A percentile compares a stretch with the other conserved stretches of the same genome.
Evolutionary conservation across 306 rosid genomes (phyloP).

Genomic region (Nissolia schottii): DNA sequence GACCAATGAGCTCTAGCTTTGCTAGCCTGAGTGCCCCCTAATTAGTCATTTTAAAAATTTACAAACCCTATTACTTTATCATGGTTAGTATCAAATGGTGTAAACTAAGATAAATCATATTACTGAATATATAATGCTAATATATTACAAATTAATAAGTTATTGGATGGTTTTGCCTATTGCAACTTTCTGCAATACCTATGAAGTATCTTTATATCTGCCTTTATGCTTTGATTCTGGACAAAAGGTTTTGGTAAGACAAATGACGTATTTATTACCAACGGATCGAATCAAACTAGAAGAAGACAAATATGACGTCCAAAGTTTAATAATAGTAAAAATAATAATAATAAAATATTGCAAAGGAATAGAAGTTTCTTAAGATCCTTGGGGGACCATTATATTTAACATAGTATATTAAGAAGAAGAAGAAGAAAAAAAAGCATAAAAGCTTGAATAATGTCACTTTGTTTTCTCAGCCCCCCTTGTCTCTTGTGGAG

Average conservation of each 20-base stretch:
- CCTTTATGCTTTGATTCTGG: constrained; percentile 16
- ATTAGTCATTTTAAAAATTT: too few species aligned
- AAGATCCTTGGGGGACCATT: not conserved
- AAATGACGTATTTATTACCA: constrained; percentile 28
- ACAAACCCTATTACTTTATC: too few species aligned
- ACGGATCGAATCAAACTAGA: constrained; percentile 33
- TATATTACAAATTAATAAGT: too few species aligned
- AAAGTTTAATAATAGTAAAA: too few species aligned
- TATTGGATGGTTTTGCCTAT: too few species aligned
- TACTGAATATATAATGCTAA: too few species aligned
- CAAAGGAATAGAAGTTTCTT: constrained; percentile 33
- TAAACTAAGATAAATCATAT: too few species aligned
- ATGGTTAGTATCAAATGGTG: too few species aligned
- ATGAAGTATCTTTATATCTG: constrained; percentile 17
- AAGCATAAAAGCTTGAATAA: not conserved
- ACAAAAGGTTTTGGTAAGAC: constrained; percentile 31
- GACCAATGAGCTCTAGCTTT: too few species aligned
- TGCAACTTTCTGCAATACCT: too few species aligned
- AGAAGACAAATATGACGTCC: constrained; percentile 33
- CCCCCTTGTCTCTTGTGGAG: constrained; percentile 7
- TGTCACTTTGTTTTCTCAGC: constrained; percentile 32
- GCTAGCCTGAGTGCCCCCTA: too few species aligned
- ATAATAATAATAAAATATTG: constrained; percentile 13
- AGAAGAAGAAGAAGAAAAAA: too few species aligned
- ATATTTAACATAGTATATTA: constrained; percentile 3